Evolutionary conservation across 1,139 yeast species (phyloP), one percentile per base, ranked within the genome.

Genomic region (Hyphopichia pseudoburtonii): DNA sequence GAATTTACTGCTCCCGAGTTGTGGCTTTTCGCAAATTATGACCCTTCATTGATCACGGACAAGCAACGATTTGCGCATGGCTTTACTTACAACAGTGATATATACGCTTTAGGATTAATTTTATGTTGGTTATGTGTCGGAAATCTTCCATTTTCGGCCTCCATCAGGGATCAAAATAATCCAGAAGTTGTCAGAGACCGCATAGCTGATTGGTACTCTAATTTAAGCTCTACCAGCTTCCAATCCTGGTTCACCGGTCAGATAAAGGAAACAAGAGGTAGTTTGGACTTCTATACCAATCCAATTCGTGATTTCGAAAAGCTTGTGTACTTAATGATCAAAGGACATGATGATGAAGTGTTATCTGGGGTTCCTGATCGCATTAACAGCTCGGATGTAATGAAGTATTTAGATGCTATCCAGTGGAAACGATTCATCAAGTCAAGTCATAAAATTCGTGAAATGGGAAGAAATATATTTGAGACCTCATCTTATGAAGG

Each of bases 1-100:
- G 96, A 87, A 53, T 88, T 81, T 50, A 82, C 90, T 21, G 95
- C 95, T 0, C 96, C 96, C 0, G 95, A 87, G 48, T 68, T 87
- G 11, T 69, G 88, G 53, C 55, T 66, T 2, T 61, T 49, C 33
- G 50, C 64, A 15, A 51, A 41, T 36, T 47, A 32, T 45, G 66
- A 59, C 16, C 54, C 59, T 2, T 37, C 47, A 8, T 34, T 42
- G 27, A 48, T 47, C 4, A 37, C 35, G 9, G 51, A 46, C 19
- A 37, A 40, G n/a, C 51, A 50, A 31, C 48, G 46, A 10, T 59
- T 73, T 33, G 67, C 54, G 24, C 52, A 71, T 27, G 79, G 82
- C 36, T 86, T 83, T 50, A 75, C 82, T 7, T 80, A 74, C 51
- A 76, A 78, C 33, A 80, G 95, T 22, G 97, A 88, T 57, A 72